Evolutionary conservation across 345 rosid genomes (phyloP).

Genomic region (Eutrema yunnanense): DNA sequence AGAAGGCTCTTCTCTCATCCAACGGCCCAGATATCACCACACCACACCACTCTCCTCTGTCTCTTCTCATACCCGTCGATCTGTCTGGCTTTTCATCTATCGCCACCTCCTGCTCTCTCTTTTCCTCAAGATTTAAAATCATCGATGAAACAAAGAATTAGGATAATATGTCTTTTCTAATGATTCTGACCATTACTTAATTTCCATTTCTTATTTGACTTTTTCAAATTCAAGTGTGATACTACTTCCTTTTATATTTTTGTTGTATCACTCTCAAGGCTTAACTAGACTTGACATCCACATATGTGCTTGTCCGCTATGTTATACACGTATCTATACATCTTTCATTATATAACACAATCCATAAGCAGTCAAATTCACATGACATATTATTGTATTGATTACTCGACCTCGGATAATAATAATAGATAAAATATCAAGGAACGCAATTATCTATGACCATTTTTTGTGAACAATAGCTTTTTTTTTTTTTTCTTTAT

Average conservation of each 20-base stretch:
- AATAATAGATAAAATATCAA: background rate
- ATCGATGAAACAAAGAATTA: background rate
- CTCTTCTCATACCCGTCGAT: constrained; percentile 25
- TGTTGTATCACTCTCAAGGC: constrained; percentile 22
- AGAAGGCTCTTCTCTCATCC: constrained; percentile 26
- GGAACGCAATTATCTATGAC: background rate
- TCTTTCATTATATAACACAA: background rate
- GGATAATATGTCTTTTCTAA: constrained; percentile 17
- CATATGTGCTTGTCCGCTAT: constrained; percentile 10
- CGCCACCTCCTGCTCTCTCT: constrained; percentile 10
- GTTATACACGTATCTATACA: background rate
- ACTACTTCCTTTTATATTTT: background rate
- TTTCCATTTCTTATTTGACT: constrained; percentile 17
- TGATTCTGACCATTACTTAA: constrained; percentile 19
- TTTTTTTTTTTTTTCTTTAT: background rate
- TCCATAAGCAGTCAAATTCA: background rate
- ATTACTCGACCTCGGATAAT: background rate
- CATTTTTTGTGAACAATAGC: background rate
- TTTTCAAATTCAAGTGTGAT: constrained; percentile 2
- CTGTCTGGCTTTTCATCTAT: constrained; percentile 16
- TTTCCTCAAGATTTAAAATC: background rate
- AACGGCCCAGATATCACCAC: constrained; percentile 6
- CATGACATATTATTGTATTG: background rate
- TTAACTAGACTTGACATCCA: constrained; percentile 23
- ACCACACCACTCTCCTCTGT: constrained; percentile 12